Base-by-base conservation (phyloP, 768 basidiomycete genomes). In the Lentinula lateritia region DNA sequence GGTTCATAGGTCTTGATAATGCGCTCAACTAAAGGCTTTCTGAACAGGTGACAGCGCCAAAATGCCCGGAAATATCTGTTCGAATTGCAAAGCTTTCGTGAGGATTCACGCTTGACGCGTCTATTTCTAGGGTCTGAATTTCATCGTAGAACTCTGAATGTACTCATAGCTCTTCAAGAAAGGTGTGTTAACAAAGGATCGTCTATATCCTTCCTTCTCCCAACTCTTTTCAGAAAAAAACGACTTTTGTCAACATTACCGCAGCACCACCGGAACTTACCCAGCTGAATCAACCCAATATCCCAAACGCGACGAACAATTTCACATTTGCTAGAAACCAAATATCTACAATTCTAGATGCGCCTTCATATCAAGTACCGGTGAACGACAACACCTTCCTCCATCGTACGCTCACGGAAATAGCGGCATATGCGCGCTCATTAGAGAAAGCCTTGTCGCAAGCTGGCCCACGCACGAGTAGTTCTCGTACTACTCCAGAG, bases 11-110 rank as follows among this genome's bases (percentile, higher is more conserved):
- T 39, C 18, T 56, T 36, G 50, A 3, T n/a, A 56, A 13, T 13
- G 3, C n/a, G 0, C 7, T 28, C 16, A 59, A 18, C 13, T 59
- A 0, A 64, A 28, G 4, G 4, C 6, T 43, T 13, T 16, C 8
- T 23, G 16, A 9, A 18, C 55, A 77, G 76, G 76, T 46, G 76
- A 83, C 55, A 83, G 83, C 62, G 75, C 76, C 32, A 78, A 77
- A 60, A 76, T 75, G 73, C 72, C 73, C 6, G 69, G 69, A 0
- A 75, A 74, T 42, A 65, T 66, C 50, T 80, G 79, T 63, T 74
- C 78, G 2, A 80, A 80, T 60, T 80, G 79, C 61, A 67, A 72
- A 0, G 62, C 73, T 5, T 77, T 72, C 32, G 55, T 56, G 28
- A 56, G 55, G 9, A n/a, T 38, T 35, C 12, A n/a, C 5, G 16